Conservation (phyloP, 2,329 filamentous ascomycete species). For the Chrysoporthe deuterocubensis region DNA sequence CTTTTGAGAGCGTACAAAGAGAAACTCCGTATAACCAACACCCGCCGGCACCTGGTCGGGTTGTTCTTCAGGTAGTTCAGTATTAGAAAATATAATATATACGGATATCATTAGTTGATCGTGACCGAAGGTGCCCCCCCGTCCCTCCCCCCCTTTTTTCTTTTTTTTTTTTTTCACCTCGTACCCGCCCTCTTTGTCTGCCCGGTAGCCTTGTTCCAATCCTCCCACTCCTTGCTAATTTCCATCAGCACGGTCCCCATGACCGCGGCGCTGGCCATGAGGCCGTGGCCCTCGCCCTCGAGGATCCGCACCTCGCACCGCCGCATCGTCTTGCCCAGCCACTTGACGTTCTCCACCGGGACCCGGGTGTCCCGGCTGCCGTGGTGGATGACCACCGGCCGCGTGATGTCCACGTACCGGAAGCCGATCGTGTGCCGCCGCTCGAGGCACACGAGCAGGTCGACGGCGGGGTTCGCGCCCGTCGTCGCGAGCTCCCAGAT, state of each 20-base stretch:
- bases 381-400: conserved; percentile 91
- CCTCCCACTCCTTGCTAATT: conserved; percentile 92
- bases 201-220: conserved; percentile 70
- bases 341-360: conserved; percentile 91
- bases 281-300: conserved; percentile 88
- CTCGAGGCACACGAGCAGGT: conserved; percentile 90
- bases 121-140: background rate
- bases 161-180: conserved; percentile 4
- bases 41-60: background rate
- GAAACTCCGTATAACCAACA: background rate
- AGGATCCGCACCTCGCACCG: conserved; percentile 89
- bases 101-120: background rate
- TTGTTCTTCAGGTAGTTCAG: background rate
- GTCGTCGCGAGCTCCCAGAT: conserved; percentile 94
- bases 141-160: background rate
- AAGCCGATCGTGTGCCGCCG: conserved; percentile 91
- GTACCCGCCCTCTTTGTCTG: conserved; percentile 19
- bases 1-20: background rate
- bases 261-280: conserved; percentile 92
- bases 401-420: conserved; percentile 93
- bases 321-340: conserved; percentile 93
- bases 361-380: conserved; percentile 89
- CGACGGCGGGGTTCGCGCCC: conserved; percentile 90
- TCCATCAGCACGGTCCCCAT: conserved; percentile 96
- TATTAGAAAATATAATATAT: conserved; percentile 1